These are phyloP conservation scores for Rhizophora apiculata DNA, from an alignment of 345 rosid genomes.

Conservation along the genomic window DNA sequence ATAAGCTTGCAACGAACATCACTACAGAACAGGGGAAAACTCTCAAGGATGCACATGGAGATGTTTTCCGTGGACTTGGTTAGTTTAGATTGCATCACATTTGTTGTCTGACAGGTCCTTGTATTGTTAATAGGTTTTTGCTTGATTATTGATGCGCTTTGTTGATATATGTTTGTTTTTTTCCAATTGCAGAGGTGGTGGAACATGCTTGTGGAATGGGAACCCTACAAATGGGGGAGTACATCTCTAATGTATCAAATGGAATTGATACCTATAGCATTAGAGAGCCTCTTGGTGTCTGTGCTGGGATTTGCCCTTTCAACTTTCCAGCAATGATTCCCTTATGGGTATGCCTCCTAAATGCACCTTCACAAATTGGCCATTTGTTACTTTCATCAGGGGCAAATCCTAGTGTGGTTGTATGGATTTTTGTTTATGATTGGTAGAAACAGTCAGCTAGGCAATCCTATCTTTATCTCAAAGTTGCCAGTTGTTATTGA, in stretches of 20 bases:
- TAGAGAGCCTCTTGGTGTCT: slow-evolving; percentile 94
- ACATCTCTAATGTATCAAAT: slow-evolving; percentile 76
- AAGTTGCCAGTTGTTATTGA: background rate
- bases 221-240: slow-evolving; percentile 93
- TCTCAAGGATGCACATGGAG: slow-evolving; percentile 95
- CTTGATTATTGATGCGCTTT: slow-evolving; percentile 1
- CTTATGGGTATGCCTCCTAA: slow-evolving; percentile 62
- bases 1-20: slow-evolving; percentile 83
- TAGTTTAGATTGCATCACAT: slow-evolving; percentile 13
- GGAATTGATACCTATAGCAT: slow-evolving; percentile 92
- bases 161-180: background rate
- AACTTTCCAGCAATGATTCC: slow-evolving; percentile 99
- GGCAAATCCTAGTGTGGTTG: background rate
- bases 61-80: slow-evolving; percentile 97
- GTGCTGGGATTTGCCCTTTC: slow-evolving; percentile 98
- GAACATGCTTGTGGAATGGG: slow-evolving; percentile 99
- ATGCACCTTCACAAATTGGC: background rate
- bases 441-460: background rate
- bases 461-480: background rate
- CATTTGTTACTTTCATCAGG: background rate
- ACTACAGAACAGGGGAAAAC: slow-evolving; percentile 98
- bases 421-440: slow-evolving; percentile 10
- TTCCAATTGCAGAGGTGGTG: slow-evolving; percentile 71
- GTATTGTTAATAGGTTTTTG: background rate
- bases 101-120: slow-evolving; percentile 12